Percentiles rank a stretch among this genome's conserved stretches.
Conservation (phyloP, 2,329 filamentous ascomycete species). For the Sporothrix brasiliensis region DNA sequence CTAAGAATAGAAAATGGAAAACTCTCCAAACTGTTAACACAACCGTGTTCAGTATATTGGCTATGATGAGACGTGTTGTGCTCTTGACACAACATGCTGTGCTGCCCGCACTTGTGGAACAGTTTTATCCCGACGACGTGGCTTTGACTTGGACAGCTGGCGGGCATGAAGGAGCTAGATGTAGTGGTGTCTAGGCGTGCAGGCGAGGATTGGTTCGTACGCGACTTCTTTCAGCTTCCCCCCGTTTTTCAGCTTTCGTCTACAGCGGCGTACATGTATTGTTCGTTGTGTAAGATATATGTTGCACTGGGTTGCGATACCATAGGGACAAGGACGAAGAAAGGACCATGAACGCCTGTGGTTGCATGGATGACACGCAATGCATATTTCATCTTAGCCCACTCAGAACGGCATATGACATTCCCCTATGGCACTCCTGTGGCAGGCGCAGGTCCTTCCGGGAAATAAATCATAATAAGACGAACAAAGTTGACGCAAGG, state of each 20-base stretch:
- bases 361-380: background rate
- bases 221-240: background rate
- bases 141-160: background rate
- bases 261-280: background rate
- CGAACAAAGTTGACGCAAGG: background rate
- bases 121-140: background rate
- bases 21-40: background rate
- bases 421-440: background rate
- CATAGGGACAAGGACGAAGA: background rate
- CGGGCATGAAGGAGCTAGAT: background rate
- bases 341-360: background rate
- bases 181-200: background rate
- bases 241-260: conserved; percentile 12
- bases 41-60: background rate
- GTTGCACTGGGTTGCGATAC: background rate
- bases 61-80: background rate
- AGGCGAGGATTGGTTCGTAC: background rate
- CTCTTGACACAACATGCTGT: conserved; percentile 5
- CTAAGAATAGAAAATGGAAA: background rate
- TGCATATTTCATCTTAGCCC: background rate
- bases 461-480: background rate
- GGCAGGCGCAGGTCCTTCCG: background rate
- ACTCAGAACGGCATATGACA: background rate
- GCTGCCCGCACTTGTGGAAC: background rate
- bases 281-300: background rate